Evolutionary conservation across 2,329 filamentous ascomycete genomes (phyloP), one percentile per base, ranked within the genome.

Genomic region (Monosporascus sp.): DNA sequence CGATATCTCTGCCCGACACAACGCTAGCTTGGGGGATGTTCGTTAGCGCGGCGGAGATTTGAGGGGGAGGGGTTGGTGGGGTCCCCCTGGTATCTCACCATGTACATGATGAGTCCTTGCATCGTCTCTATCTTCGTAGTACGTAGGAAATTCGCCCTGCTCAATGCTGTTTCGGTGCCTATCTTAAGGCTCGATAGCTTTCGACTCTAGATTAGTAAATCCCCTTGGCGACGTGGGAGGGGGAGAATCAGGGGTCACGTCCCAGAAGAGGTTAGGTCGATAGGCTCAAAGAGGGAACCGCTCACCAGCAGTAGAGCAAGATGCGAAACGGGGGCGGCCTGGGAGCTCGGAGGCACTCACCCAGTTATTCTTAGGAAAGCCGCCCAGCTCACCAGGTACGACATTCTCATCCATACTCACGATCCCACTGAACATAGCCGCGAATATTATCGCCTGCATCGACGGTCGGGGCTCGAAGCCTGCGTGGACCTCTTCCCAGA

Each of bases 31-130:
- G 16, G 52, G 27, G 31, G 17, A 20, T 14, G 31, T 14, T 35
- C 27, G 54, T 70, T 50, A 67, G 65, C 53, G 40, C 41, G 19
- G 20, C 17, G 53, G 35, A 35, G 38, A 35, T 37, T n/a, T n/a
- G 14, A 27, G 5, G 37, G 4, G n/a, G 3, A 19, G 20, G 8
- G 20, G 7, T 6, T 7, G 17, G 44, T 7, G 16, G 22, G 8
- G 26, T 17, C 17, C 16, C 16, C n/a, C 26, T 16, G 26, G 49
- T 45, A 48, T 73, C 79, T 70, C 68, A 88, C 84, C 70, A 91
- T 74, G 59, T 90, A 91, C 75, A 90, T 87, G 37, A 91, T 82
- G 61, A 91, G 87, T 1, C 86, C 87, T 65, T 91, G 88, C 61
- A 92, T 74, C 1, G 85, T 88, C 67, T 90, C 86, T n/a, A 89